Percentiles rank a stretch among this genome's conserved stretches.
Conservation (phyloP, 2,329 filamentous ascomycete genomes). For the Fusarium subtropicale region DNA sequence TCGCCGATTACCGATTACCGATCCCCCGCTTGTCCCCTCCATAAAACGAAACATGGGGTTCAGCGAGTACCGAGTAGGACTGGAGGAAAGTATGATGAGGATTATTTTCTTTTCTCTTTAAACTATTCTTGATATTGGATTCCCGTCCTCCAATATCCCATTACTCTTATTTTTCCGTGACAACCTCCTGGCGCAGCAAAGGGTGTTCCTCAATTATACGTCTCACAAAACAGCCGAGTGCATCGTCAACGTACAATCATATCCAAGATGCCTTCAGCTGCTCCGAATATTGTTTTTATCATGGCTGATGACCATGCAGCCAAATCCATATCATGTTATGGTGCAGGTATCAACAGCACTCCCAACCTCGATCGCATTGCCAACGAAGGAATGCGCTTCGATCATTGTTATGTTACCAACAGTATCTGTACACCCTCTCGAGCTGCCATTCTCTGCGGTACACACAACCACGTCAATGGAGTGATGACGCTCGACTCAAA, state of each 20-base stretch:
- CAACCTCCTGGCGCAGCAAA: background rate
- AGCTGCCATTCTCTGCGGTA: constrained; percentile 62
- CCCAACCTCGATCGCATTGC: constrained; percentile 64
- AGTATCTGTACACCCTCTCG: constrained; percentile 65
- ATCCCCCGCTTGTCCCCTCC: background rate
- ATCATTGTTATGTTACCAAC: constrained; percentile 67
- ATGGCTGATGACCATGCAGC: constrained; percentile 67
- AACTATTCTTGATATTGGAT: background rate
- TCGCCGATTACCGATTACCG: background rate
- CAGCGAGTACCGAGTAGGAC: background rate
- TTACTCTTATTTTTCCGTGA: background rate
- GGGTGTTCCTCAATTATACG: background rate
- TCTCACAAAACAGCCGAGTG: too few relatives aligned
- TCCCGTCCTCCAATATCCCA: fast-evolving
- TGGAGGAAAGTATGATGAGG: background rate
- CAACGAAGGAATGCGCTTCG: constrained; percentile 61
- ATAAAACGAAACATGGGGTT: background rate
- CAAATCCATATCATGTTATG: constrained; percentile 63
- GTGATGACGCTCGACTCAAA: constrained; percentile 60
- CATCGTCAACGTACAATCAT: fast-evolving
- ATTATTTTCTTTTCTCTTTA: background rate
- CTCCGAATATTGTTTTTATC: constrained; percentile 58
- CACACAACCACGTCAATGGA: constrained; percentile 65
- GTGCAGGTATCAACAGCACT: constrained; percentile 63
- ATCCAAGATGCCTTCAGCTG: background rate